Conservation (phyloP, 257 asterid genomes). For the Penstemon eatonii region DNA sequence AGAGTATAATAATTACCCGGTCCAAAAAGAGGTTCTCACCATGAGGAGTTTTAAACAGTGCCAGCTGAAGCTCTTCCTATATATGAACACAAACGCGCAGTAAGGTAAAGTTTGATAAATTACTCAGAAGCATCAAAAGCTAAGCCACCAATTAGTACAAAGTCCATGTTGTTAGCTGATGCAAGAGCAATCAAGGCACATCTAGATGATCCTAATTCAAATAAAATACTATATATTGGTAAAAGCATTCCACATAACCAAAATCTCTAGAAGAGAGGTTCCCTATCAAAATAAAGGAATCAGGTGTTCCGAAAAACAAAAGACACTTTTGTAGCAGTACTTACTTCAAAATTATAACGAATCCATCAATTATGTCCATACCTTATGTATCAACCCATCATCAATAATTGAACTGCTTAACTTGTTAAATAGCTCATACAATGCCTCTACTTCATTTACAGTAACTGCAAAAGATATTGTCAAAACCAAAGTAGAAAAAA, state of each 20-base stretch:
- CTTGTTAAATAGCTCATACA: slow-evolving; percentile 79
- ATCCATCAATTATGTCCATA: not conserved
- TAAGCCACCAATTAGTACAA: not conserved
- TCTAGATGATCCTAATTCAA: not conserved
- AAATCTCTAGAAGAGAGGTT: no score
- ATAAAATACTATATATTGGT: not conserved
- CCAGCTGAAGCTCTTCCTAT: slow-evolving; percentile 92
- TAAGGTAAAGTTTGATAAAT: not conserved
- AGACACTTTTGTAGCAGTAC: no score
- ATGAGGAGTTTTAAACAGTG: slow-evolving; percentile 59
- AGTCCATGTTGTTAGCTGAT: not conserved
- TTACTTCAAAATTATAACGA: no score
- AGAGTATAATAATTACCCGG: slow-evolving; percentile 52
- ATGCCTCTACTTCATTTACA: slow-evolving; percentile 79
- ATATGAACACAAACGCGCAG: slow-evolving; percentile 19
- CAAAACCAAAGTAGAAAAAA: not conserved
- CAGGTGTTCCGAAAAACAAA: no score
- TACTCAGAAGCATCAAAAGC: not conserved
- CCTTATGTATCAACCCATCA: slow-evolving; percentile 93
- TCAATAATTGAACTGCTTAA: slow-evolving; percentile 76
- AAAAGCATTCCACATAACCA: not conserved
- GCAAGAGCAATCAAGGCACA: not conserved
- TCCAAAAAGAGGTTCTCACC: slow-evolving; percentile 83
- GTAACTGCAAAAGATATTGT: slow-evolving; percentile 48
- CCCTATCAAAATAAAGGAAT: no score